Evolutionary conservation across 495 filamentous ascomycete genomes (phyloP), one percentile per base, ranked within the genome.

Genomic region (Hapsidospora chrysogenum): DNA sequence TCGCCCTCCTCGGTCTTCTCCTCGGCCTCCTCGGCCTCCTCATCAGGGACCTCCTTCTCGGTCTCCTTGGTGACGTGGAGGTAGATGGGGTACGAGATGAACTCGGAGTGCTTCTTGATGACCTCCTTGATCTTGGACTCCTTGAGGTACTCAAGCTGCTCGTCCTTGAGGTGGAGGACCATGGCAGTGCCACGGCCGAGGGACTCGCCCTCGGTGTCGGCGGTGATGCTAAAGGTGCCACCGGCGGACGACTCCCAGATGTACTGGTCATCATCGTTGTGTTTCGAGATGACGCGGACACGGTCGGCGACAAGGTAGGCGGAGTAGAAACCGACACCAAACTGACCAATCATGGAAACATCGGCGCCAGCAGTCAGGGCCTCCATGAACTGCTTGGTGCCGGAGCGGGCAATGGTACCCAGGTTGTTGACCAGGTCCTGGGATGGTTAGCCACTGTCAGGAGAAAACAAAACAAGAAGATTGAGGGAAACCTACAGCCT

Each of bases 321-420:
- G 35, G 89, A 97, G 76, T 97, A 97, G 83, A 97, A 97, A 81
- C 89, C 89, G 51, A 97, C 89, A 87, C 89, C 89, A 64, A 97
- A 97, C 70, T 97, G 89, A 50, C 89, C 89, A 63, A 97, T 97
- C 89, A 97, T 96, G 66, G 89, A 96, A 48, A 97, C 87, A 68
- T 97, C 89, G 52, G 92, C 89, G 72, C 89, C 89, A 44, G 89
- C 89, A 52, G 83, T 84, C 42, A 97, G 75, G 41, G 89, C 89
- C 70, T 97, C 89, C 89, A 97, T 97, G 67, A 97, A 97, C 68
- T 96, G 92, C 78, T 97, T 97, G 54, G 89, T 97, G 42, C 89
- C 89, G 31, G 89, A 97, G 54, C 89, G 85, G 48, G 89, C 89
- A 58, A 97, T 97, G 44, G 89, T 97, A 63, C 89, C 89, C 33